These are phyloP conservation scores for Reticulascus tulasneorum DNA, from an alignment of 2,329 filamentous ascomycete genomes.

Conservation along the genomic window DNA sequence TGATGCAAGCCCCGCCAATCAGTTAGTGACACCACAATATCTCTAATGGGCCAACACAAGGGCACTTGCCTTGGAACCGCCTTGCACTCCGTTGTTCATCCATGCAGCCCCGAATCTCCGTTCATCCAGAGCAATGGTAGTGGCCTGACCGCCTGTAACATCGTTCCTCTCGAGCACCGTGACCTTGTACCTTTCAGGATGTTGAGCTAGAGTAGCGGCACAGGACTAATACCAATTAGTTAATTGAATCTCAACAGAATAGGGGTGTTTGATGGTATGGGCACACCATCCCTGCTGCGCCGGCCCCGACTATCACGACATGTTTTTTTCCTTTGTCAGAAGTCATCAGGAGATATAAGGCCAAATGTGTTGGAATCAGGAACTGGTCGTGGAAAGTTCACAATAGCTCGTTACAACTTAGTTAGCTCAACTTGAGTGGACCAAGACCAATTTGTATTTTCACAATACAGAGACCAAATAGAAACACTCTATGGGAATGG, in stretches of 20 bases:
- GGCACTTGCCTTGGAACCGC: conserved; percentile 41
- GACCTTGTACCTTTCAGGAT: conserved; percentile 61
- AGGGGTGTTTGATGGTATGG: conserved; percentile 10
- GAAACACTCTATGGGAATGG: too few relatives aligned
- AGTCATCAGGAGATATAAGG: not conserved
- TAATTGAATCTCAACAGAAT: not conserved
- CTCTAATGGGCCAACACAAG: not conserved
- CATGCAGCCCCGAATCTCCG: conserved; percentile 53
- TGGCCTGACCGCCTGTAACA: conserved; percentile 59
- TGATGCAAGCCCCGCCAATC: too few relatives aligned
- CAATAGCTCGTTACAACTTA: too few relatives aligned
- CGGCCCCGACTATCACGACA: conserved; percentile 58
- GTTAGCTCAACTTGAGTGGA: too few relatives aligned
- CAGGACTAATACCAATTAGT: conserved; percentile 44
- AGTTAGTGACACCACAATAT: too few relatives aligned
- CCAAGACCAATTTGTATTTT: too few relatives aligned
- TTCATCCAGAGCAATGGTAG: conserved; percentile 55
- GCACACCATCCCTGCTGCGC: conserved; percentile 62
- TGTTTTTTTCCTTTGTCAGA: conserved; percentile 32
- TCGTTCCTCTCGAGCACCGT: conserved; percentile 57
- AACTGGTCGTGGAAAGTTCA: too few relatives aligned
- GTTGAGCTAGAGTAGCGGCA: conserved; percentile 61
- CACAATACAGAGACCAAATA: too few relatives aligned
- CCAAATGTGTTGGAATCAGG: not conserved
- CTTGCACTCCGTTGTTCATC: conserved; percentile 63